Conservation (phyloP, 805 yeast genomes). For the Candida quercuum region DNA sequence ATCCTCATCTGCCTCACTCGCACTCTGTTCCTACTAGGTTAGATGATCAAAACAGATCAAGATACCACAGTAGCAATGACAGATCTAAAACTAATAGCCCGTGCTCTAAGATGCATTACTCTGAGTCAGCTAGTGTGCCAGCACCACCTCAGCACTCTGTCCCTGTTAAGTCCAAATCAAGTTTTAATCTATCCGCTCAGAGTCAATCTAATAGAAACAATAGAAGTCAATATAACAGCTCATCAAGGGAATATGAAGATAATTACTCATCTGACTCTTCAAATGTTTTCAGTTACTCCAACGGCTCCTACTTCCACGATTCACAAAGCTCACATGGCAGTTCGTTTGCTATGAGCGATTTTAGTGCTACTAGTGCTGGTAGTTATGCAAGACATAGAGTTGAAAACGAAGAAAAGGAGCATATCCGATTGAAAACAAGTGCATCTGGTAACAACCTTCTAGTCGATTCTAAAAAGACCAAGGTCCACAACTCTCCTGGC, state of each 20-base stretch:
- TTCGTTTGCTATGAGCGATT: conserved; percentile 48
- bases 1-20: conserved; percentile 17
- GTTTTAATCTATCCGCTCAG: conserved; percentile 13
- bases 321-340: conserved; percentile 39
- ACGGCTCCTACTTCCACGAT: conserved; percentile 43
- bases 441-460: conserved; percentile 24
- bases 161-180: conserved; percentile 21
- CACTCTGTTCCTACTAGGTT: conserved; percentile 18
- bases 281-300: conserved; percentile 28
- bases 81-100: background rate
- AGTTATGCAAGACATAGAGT: conserved; percentile 71
- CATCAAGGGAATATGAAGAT: conserved; percentile 5
- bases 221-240: background rate
- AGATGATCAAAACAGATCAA: conserved; percentile 5
- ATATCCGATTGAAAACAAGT: conserved; percentile 13
- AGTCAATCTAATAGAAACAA: no score
- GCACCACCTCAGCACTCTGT: conserved; percentile 20
- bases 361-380: conserved; percentile 88
- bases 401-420: conserved; percentile 29
- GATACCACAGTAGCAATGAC: background rate
- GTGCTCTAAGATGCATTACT: no score
- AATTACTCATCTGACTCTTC: conserved; percentile 12
- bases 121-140: conserved; percentile 10
- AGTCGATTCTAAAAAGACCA: conserved; percentile 19
- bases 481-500: conserved; percentile 20